These are phyloP conservation scores for Acer negundo DNA, from an alignment of 345 rosid species.

Conservation along the genomic window DNA sequence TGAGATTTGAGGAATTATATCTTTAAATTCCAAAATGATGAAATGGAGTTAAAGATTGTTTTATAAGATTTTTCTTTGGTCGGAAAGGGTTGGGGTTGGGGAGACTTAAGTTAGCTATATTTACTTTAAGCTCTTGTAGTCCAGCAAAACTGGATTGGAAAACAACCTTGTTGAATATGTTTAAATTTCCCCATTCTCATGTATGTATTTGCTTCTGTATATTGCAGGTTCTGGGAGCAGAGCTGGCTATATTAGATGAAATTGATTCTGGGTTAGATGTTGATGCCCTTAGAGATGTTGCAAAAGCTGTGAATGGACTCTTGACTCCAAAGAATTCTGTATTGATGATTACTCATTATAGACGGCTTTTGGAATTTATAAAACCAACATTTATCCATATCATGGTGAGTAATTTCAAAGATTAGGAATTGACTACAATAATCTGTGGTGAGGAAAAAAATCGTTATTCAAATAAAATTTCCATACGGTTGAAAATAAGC, in stretches of 20 bases:
- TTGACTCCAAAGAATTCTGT: conserved; percentile 83
- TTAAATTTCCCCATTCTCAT: conserved; percentile 6
- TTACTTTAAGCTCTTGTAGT: not conserved
- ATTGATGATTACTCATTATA: conserved; percentile 93
- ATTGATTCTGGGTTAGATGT: conserved; percentile 97
- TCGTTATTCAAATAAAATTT: not conserved
- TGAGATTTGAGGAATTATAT: conserved; percentile 3
- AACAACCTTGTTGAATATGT: not conserved
- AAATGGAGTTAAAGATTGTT: not conserved
- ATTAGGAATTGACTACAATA: not conserved
- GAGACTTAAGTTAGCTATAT: not conserved
- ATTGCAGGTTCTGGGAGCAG: conserved; percentile 85
- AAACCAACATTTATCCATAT: conserved; percentile 79
- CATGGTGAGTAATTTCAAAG: conserved; percentile 57
- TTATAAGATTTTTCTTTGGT: not conserved
- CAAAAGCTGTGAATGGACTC: conserved; percentile 87
- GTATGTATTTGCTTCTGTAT: not conserved
- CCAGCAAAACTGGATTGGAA: not conserved
- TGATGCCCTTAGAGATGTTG: conserved; percentile 93
- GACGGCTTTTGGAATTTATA: conserved; percentile 74
- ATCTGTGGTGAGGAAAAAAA: not conserved
- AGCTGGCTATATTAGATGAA: conserved; percentile 88
- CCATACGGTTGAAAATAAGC: not conserved
- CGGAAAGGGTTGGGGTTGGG: not conserved
- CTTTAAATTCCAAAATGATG: not conserved